phyloP scores from a whole-genome alignment of 2,329 filamentous ascomycete species.

The Pseudopyricularia javanii region DNA sequence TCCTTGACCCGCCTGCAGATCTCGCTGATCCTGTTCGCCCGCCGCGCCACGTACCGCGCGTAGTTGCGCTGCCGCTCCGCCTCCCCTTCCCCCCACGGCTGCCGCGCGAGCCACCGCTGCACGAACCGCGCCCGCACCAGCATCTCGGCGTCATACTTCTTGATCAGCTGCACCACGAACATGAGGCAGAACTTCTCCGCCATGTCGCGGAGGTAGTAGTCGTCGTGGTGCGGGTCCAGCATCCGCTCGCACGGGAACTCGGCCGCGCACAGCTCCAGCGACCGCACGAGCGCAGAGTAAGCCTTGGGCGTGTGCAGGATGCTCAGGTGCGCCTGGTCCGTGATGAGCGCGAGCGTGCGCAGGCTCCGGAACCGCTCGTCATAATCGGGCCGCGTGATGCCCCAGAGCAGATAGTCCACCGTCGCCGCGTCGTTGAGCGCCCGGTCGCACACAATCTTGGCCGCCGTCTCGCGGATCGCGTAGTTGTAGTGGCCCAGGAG shows the following conservation, averaged over 20 bases:
- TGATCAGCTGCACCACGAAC: slow-evolving; percentile 45
- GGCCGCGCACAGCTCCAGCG: slow-evolving; percentile 40
- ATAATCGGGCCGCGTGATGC: slow-evolving; percentile 46
- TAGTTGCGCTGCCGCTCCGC: slow-evolving; percentile 44
- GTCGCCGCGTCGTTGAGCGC: slow-evolving; percentile 45
- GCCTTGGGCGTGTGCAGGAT: slow-evolving; percentile 36
- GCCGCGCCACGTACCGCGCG: slow-evolving; percentile 32
- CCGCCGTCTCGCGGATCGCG: slow-evolving; percentile 57
- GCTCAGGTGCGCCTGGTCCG: slow-evolving; percentile 33
- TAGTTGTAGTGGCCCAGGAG: slow-evolving; percentile 60
- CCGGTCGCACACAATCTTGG: slow-evolving; percentile 43
- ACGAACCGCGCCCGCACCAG: slow-evolving; percentile 54
- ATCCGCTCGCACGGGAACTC: slow-evolving; percentile 38
- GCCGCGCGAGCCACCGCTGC: slow-evolving; percentile 61
- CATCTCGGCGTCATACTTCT: slow-evolving; percentile 41
- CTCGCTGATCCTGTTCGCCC: slow-evolving; percentile 39
- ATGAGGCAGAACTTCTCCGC: slow-evolving; percentile 48
- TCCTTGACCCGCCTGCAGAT: slow-evolving; percentile 36
- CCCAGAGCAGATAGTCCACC: slow-evolving; percentile 38
- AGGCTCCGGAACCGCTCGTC: slow-evolving; percentile 45
- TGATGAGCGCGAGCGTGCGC: slow-evolving; percentile 42
- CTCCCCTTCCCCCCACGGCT: slow-evolving; percentile 50
- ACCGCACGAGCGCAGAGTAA: slow-evolving; percentile 46
- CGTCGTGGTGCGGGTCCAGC: slow-evolving; percentile 45
- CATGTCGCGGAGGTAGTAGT: slow-evolving; percentile 49